phyloP scores from a whole-genome alignment of 148 eudicot genomes.

The Hydrangea macrophylla region DNA sequence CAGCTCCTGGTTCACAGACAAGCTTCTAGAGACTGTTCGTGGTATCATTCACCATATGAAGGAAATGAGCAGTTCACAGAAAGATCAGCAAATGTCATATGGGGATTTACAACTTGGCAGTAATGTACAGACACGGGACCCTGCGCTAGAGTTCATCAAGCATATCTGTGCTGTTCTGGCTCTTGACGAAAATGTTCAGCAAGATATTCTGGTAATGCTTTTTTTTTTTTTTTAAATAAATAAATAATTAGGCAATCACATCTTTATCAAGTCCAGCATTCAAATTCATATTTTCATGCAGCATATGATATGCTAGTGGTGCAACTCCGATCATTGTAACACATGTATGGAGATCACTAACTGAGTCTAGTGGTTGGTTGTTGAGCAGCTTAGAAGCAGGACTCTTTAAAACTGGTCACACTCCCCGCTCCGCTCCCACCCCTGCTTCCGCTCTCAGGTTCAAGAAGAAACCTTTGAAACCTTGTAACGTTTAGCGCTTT shows the following conservation, averaged over 20 bases:
- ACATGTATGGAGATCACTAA: background rate
- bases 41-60: slow-evolving; percentile 60
- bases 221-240: too few relatives aligned
- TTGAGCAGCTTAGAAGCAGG: background rate
- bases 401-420: too few relatives aligned
- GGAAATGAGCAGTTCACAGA: slow-evolving; percentile 39
- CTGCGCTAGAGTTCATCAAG: slow-evolving; percentile 83
- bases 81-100: slow-evolving; percentile 29
- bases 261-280: background rate
- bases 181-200: slow-evolving; percentile 87
- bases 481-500: too few relatives aligned
- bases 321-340: background rate
- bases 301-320: background rate
- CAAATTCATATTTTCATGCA: background rate
- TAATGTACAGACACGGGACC: slow-evolving; percentile 42
- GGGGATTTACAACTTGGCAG: slow-evolving; percentile 31
- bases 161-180: slow-evolving; percentile 87
- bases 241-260: background rate
- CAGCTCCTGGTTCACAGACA: slow-evolving; percentile 62
- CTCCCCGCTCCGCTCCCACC: too few relatives aligned
- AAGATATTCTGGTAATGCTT: slow-evolving; percentile 78
- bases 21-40: slow-evolving; percentile 66
- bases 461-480: too few relatives aligned
- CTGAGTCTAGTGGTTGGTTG: background rate
- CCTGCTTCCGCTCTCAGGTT: too few relatives aligned